Percentiles rank a stretch among this genome's conserved stretches.
Conservation (phyloP, 495 filamentous ascomycete genomes). For the Lepidopterella palustris region DNA sequence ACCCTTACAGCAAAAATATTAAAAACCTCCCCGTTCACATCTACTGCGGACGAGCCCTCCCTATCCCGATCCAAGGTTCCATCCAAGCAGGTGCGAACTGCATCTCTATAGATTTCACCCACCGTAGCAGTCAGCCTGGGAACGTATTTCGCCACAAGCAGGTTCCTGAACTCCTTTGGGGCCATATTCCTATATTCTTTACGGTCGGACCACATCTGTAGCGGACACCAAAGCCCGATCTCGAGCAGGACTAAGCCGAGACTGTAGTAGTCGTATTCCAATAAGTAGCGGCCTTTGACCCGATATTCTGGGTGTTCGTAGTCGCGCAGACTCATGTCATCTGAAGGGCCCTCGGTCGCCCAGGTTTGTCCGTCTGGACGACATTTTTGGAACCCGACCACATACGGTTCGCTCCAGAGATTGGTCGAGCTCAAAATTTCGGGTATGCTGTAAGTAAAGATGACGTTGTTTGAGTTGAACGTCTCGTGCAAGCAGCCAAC, state of each 20-base stretch:
- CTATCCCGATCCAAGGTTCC: background rate
- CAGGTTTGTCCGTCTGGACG: background rate
- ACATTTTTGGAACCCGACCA: background rate
- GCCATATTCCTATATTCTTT: background rate
- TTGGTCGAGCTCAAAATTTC: too few species aligned
- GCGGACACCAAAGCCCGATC: conserved; percentile 12
- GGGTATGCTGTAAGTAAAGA: too few species aligned
- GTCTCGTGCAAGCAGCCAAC: background rate
- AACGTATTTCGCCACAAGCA: background rate
- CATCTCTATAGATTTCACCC: background rate
- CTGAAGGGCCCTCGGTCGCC: background rate
- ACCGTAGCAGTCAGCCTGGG: background rate
- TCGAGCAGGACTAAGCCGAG: conserved; percentile 20
- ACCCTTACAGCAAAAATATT: too few species aligned
- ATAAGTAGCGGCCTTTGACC: background rate
- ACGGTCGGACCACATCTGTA: too few species aligned
- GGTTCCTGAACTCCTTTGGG: background rate
- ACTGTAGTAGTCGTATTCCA: conserved; percentile 17
- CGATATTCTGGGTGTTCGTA: background rate
- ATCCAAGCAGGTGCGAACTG: background rate
- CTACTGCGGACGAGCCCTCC: too few species aligned
- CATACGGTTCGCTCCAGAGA: background rate
- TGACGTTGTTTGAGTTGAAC: background rate
- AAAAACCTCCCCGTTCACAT: too few species aligned
- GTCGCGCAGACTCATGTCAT: background rate